Percentiles rank a stretch among this genome's conserved stretches.
Evolutionary conservation across 345 rosid genomes (phyloP).

Genomic region (Salix udensis): DNA sequence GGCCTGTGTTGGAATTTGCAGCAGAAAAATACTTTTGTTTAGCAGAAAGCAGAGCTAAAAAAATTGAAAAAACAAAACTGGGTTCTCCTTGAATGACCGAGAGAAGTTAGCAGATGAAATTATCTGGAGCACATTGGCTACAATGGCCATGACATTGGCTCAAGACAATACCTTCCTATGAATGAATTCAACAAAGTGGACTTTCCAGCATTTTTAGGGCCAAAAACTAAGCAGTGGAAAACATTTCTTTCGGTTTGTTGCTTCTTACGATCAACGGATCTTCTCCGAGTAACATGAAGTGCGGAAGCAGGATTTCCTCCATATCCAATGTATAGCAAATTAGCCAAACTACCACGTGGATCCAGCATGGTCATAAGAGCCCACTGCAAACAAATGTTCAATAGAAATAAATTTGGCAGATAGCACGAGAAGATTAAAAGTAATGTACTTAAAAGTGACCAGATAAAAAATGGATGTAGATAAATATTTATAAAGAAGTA

Average conservation of each 20-base stretch:
- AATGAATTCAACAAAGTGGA: conserved; percentile 62
- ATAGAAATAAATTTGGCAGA: conserved; percentile 14
- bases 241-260: conserved; percentile 64
- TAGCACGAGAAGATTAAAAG: conserved; percentile 14
- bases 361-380: conserved; percentile 66
- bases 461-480: conserved; percentile 12
- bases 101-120: conserved; percentile 5
- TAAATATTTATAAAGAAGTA: background rate
- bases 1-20: conserved; percentile 44
- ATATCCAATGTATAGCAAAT: conserved; percentile 69
- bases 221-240: conserved; percentile 65
- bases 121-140: conserved; percentile 9
- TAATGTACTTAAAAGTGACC: conserved; percentile 12
- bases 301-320: conserved; percentile 60
- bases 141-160: background rate
- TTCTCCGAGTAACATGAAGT: conserved; percentile 55
- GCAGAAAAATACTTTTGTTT: conserved; percentile 1
- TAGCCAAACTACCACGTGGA: conserved; percentile 58
- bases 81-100: background rate
- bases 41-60: background rate
- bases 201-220: conserved; percentile 74
- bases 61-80: background rate
- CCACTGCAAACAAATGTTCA: conserved; percentile 55
- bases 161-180: conserved; percentile 51
- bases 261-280: conserved; percentile 69